Percentiles rank a stretch among this genome's conserved stretches.
These are phyloP conservation scores for Paxillus ammoniavirescens DNA, from an alignment of 768 basidiomycete species.

Conservation along the genomic window DNA sequence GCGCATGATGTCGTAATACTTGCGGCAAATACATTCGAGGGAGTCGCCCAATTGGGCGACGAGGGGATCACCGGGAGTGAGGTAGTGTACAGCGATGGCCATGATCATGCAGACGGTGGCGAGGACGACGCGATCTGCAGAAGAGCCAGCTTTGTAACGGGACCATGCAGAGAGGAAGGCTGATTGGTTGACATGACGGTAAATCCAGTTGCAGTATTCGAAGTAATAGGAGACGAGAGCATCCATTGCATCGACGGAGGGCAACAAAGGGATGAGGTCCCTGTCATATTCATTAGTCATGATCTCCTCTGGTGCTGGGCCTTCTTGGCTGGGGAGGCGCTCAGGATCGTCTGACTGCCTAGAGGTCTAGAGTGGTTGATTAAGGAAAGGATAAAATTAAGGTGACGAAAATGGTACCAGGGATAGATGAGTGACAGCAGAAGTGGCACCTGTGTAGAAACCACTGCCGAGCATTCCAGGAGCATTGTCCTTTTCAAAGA, in stretches of 20 bases:
- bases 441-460: constrained; percentile 78
- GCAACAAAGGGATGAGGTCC: constrained; percentile 67
- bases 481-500: constrained; percentile 43
- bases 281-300: constrained; percentile 60
- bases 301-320: constrained; percentile 35
- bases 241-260: constrained; percentile 67
- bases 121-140: constrained; percentile 65
- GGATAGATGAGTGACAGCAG: constrained; percentile 66
- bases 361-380: constrained; percentile 33
- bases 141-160: constrained; percentile 66
- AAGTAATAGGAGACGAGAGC: constrained; percentile 75
- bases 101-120: constrained; percentile 75
- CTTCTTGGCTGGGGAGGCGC: constrained; percentile 53
- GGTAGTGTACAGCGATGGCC: constrained; percentile 70
- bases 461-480: constrained; percentile 75
- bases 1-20: constrained; percentile 69
- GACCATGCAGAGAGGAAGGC: constrained; percentile 67
- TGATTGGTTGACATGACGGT: constrained; percentile 69
- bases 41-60: constrained; percentile 51
- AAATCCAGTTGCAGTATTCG: constrained; percentile 87
- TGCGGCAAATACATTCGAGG: constrained; percentile 58
- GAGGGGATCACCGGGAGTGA: constrained; percentile 62
- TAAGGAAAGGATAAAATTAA: constrained; percentile 14
- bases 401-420: constrained; percentile 39
- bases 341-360: constrained; percentile 52